Base-by-base conservation (phyloP, 2,329 filamentous ascomycete species). In the Trichophyton mentagrophytes region DNA sequence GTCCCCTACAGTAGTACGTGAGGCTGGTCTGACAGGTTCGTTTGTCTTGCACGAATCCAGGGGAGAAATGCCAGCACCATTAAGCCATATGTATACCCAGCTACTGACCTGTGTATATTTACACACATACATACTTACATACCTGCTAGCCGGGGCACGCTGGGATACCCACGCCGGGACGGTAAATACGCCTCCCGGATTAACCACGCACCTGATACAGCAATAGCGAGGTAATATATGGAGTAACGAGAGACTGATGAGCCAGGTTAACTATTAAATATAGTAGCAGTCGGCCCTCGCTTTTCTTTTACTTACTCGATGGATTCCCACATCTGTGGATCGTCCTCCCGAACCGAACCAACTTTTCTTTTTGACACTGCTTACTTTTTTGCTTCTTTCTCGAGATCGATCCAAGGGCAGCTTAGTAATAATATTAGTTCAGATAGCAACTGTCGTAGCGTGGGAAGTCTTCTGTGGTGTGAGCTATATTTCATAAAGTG, bases 291-390 rank as follows among this genome's bases (percentile, higher is more conserved):
- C 33, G 3, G 11, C 33, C 13, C 33, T 36, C 33, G 27, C 27
- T 15, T 13, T 27, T 27, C 7, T 27, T 15, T 36, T 15, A 15
- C 49, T n/a, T 17, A 27, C 40, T 55, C 49, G 49, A 55, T 55
- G 20, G 49, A 38, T 36, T 55, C 49, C 49, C 49, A 55, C 49
- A 55, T 20, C 49, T 55, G 25, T 55, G 49, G 49, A 55, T 55
- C 49, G 27, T 55, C 49, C 33, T 55, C 49, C 49, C 49, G 49
- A 33, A 33, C 49, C 49, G 49, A 55, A 55, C 49, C 49, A 55
- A 55, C 49, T 36, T 55, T 55, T 55, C 27, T 55, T 55, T 55
- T 55, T 55, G 27, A 55, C 49, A 13, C 7, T n/a, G 11, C 9
- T 55, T 55, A n/a, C 49, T 36, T 55, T 6, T 55, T 55, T 55